A percentile compares a stretch with the other conserved stretches of the same genome.
Evolutionary conservation across 177 flowering plant species (phyloP).

Genomic region (Vitis hybrid): DNA sequence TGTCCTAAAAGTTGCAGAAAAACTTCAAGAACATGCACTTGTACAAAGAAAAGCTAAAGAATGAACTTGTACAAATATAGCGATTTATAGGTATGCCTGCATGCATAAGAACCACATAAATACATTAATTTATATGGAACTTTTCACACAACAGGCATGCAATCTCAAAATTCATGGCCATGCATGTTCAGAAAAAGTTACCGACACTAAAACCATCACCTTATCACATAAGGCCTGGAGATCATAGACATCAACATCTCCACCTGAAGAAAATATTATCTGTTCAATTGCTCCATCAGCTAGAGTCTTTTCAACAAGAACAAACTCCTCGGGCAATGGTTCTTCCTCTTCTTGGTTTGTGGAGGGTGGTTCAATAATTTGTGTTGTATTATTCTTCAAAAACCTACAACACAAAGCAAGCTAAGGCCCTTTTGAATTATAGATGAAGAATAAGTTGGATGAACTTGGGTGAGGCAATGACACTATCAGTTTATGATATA

Average conservation of each 20-base stretch:
- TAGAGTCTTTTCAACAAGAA: conserved; percentile 68
- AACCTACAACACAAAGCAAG: conserved; percentile 42
- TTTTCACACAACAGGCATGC: too few species aligned
- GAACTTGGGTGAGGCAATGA: too few species aligned
- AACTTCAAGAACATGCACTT: not conserved
- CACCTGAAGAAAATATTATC: conserved; percentile 87
- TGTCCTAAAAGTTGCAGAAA: too few species aligned
- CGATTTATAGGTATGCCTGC: too few species aligned
- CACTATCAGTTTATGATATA: too few species aligned
- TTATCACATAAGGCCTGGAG: conserved; percentile 86
- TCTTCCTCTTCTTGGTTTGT: conserved; percentile 61
- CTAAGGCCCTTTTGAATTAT: not conserved
- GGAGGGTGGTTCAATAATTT: conserved; percentile 69
- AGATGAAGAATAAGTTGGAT: too few species aligned
- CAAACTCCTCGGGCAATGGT: conserved; percentile 68
- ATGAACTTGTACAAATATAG: too few species aligned
- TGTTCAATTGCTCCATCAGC: conserved; percentile 77
- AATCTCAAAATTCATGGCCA: too few species aligned
- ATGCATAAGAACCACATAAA: too few species aligned
- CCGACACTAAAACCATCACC: conserved; percentile 33
- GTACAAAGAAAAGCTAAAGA: too few species aligned
- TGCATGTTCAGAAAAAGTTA: too few species aligned
- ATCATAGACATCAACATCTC: conserved; percentile 78
- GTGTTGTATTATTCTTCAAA: conserved; percentile 54
- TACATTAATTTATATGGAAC: too few species aligned